phyloP scores from a whole-genome alignment of 2,329 filamentous ascomycete genomes.

The Colletotrichum simmondsii region DNA sequence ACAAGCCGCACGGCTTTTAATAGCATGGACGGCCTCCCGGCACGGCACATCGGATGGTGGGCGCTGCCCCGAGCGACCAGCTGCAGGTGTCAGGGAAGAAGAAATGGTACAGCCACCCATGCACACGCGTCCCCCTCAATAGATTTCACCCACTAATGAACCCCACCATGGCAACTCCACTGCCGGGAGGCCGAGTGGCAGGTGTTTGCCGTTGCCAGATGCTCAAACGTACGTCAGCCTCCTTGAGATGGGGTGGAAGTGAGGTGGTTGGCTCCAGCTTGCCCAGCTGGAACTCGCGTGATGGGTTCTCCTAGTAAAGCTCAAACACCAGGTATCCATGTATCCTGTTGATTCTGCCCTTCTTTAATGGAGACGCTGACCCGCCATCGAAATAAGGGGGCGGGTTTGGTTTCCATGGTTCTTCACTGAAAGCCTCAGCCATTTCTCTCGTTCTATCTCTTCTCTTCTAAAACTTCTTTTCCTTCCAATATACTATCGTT shows the following conservation, averaged over 20 bases:
- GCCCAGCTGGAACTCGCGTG: background rate
- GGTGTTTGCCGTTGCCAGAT: slow-evolving; percentile 2
- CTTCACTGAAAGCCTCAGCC: slow-evolving; percentile 2
- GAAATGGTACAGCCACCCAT: slow-evolving; percentile 17
- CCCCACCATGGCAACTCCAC: slow-evolving; percentile 11
- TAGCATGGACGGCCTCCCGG: slow-evolving; percentile 30
- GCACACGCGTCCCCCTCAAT: slow-evolving; percentile 21
- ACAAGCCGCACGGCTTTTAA: slow-evolving; percentile 18
- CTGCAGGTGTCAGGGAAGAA: background rate
- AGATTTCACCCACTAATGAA: background rate
- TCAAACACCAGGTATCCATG: slow-evolving; percentile 28
- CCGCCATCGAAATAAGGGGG: slow-evolving; percentile 26
- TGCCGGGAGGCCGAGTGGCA: background rate
- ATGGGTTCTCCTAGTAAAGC: slow-evolving; percentile 12
- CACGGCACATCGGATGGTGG: slow-evolving; percentile 30
- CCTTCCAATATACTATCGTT: slow-evolving; percentile 1
- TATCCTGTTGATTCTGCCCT: slow-evolving; percentile 1
- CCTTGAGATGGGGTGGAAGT: slow-evolving; percentile 5
- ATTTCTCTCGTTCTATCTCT: background rate
- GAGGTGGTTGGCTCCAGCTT: background rate
- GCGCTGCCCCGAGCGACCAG: slow-evolving; percentile 3
- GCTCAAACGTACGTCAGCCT: slow-evolving; percentile 35
- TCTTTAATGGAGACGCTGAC: slow-evolving; percentile 27
- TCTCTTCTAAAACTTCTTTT: background rate
- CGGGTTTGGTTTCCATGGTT: slow-evolving; percentile 9